These are phyloP conservation scores for Lipomyces sp. DNA, from an alignment of 805 yeast species.

Conservation along the genomic window DNA sequence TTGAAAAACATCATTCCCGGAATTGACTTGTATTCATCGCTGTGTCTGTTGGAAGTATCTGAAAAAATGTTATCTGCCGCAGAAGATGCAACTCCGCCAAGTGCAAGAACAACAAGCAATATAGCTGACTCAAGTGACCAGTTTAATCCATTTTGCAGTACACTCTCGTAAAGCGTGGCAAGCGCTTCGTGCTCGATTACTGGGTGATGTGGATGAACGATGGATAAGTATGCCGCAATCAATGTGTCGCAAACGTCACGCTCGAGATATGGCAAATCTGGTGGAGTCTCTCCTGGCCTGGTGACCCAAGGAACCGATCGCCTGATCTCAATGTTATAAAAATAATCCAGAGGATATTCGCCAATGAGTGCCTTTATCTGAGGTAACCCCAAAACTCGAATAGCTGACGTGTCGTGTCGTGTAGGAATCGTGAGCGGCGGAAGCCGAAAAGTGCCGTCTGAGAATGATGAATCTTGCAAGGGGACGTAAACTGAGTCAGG, in stretches of 20 bases:
- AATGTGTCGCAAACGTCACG: neutral
- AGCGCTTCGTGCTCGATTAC: neutral
- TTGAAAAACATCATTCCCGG: neutral
- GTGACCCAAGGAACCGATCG: conserved; percentile 1
- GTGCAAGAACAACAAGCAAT: neutral
- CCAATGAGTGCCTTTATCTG: conserved; percentile 8
- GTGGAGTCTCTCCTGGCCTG: neutral
- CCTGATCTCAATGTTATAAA: conserved; percentile 5
- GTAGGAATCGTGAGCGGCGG: conserved; percentile 11
- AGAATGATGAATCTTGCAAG: neutral
- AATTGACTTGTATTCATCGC: no score
- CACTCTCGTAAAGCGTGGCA: neutral
- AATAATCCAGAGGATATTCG: conserved; percentile 8
- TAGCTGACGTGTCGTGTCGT: conserved; percentile 7
- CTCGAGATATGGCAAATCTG: neutral
- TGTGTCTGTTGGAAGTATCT: no score
- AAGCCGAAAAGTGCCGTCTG: neutral
- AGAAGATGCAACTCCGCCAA: neutral
- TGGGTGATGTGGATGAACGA: conserved; percentile 10
- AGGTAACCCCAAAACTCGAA: conserved; percentile 8
- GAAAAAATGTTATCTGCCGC: no score
- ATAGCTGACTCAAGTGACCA: neutral
- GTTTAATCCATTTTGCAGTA: neutral
- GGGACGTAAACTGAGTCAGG: neutral
- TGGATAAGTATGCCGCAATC: neutral